These are phyloP conservation scores for Albizia julibrissin DNA, from an alignment of 306 rosid species.

Conservation along the genomic window DNA sequence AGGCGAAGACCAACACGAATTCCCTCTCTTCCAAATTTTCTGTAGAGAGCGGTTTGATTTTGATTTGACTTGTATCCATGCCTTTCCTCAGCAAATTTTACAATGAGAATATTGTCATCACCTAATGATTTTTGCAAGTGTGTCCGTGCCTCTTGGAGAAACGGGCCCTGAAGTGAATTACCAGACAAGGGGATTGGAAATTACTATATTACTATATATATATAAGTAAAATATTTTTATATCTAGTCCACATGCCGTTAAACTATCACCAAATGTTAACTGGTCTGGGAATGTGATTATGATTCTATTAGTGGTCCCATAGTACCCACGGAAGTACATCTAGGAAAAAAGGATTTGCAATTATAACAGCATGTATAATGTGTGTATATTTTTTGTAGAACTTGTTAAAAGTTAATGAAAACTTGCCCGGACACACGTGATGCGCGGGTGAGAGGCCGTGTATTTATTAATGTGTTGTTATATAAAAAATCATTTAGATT, in stretches of 20 bases:
- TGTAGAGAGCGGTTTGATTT: no score
- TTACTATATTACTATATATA: background rate
- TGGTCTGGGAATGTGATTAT: background rate
- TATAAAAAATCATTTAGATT: no score
- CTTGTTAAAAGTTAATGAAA: background rate
- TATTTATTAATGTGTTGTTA: no score
- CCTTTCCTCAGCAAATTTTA: conserved; percentile 53
- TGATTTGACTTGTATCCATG: no score
- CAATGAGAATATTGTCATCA: conserved; percentile 68
- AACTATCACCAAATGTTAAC: background rate
- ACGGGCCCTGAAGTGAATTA: conserved; percentile 63
- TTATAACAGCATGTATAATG: background rate
- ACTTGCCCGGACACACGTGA: no score
- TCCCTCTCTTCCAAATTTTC: conserved; percentile 63
- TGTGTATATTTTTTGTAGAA: background rate
- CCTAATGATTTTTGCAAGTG: conserved; percentile 74
- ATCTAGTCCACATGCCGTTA: background rate
- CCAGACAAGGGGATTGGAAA: conserved; percentile 23
- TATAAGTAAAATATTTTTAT: background rate
- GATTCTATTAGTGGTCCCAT: background rate
- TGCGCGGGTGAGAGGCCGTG: no score
- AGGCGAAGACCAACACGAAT: conserved; percentile 62
- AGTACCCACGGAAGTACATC: background rate
- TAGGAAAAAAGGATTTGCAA: background rate
- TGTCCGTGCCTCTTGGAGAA: conserved; percentile 43